phyloP scores from a whole-genome alignment of 257 asterid species.

The Asclepias syriaca region DNA sequence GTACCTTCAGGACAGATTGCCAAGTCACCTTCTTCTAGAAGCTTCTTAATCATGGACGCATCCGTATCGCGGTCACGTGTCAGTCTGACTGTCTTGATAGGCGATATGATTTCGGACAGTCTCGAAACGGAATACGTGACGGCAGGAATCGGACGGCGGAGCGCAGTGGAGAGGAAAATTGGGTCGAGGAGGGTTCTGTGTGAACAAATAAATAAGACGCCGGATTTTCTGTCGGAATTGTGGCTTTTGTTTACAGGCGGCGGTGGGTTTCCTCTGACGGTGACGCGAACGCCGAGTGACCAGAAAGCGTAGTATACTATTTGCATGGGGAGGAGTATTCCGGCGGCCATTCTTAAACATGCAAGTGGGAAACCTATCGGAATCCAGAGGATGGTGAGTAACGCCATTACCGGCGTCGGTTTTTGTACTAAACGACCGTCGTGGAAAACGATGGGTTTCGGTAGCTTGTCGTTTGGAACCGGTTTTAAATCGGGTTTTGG shows the following conservation, averaged over 20 bases:
- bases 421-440: constrained; percentile 58
- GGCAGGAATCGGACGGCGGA: constrained; percentile 65
- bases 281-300: constrained; percentile 57
- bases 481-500: constrained; percentile 42
- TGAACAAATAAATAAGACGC: constrained; percentile 61
- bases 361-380: constrained; percentile 54
- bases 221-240: constrained; percentile 29
- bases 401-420: constrained; percentile 43
- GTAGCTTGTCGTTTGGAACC: constrained; percentile 43
- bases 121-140: constrained; percentile 69
- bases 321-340: constrained; percentile 57
- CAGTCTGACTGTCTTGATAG: constrained; percentile 51
- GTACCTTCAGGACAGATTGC: constrained; percentile 42
- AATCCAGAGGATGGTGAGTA: constrained; percentile 50
- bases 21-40: constrained; percentile 28
- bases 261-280: constrained; percentile 49
- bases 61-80: constrained; percentile 38
- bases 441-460: constrained; percentile 59
- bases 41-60: constrained; percentile 31
- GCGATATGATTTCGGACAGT: constrained; percentile 61
- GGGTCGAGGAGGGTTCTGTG: constrained; percentile 62
- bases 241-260: constrained; percentile 23
- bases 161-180: constrained; percentile 50
- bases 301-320: constrained; percentile 46
- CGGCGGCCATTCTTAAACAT: constrained; percentile 50